Evolutionary conservation across 1,284 basidiomycete genomes (phyloP), one percentile per base, ranked within the genome.

Genomic region (Naganishia liquefaciens): DNA sequence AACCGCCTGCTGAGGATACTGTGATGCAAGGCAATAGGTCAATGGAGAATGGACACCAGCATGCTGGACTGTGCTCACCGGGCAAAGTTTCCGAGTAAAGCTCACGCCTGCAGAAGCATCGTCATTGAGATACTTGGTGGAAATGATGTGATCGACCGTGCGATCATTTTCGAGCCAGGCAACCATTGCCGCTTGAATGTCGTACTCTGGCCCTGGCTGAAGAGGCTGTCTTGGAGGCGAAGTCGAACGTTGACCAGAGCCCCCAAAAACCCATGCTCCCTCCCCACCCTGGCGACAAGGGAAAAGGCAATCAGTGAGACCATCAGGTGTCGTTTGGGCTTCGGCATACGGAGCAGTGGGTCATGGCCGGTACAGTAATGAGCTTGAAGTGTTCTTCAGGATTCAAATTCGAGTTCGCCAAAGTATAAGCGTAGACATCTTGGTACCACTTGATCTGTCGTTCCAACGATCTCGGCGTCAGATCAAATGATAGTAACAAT

Each of bases 281-380:
- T 72, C 62, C 3, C 49, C 72, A 62, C 67, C 70, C 70, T 73
- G n/a, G n/a, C 11, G 27, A 72, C 65, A 65, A 66, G 68, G 65
- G 69, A 44, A 37, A n/a, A 19, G 27, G 11, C 17, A 23, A 23
- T 40, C 33, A 50, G 21, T 17, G 6, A 19, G 5, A 11, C n/a
- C 9, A 25, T 11, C 6, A 21, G 13, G 15, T 7, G 21, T n/a
- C n/a, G 5, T 11, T 27, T 21, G 15, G 9, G 11, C 4, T 37
- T n/a, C 4, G 30, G 62, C 71, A 50, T 58, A 69, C 75, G 37
- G 63, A 69, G 70, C 80, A 81, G 66, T 81, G 80, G n/a, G 69
- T 68, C 80, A 82, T 81, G 1, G 80, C 81, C 0, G 80, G 78
- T 19, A 81, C 75, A 28, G 77, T 70, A 71, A 80, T 82, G n/a